A percentile compares a stretch with the other conserved stretches of the same genome.
Conservation (phyloP, 495 filamentous ascomycete species). For the Aspergillus leporis region DNA sequence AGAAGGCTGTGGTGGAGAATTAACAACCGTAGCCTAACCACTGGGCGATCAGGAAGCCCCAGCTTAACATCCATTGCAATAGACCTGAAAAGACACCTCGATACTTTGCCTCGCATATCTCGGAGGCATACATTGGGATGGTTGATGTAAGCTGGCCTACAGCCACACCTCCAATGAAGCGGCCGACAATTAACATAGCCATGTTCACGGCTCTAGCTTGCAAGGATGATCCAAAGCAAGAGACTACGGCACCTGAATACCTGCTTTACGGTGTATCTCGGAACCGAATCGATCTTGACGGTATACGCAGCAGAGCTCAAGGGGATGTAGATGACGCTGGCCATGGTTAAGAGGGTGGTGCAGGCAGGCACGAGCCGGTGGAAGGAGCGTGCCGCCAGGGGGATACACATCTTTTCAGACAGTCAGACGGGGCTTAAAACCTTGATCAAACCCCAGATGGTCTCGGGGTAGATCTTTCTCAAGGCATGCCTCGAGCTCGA, state of each 20-base stretch:
- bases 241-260: constrained; percentile 41
- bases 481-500: too few species aligned
- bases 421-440: too few species aligned
- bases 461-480: too few species aligned
- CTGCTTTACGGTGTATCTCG: too few species aligned
- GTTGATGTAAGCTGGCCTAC: constrained; percentile 48
- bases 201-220: constrained; percentile 48
- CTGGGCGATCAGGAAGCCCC: constrained; percentile 44
- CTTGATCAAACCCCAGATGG: too few species aligned
- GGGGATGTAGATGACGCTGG: too few species aligned
- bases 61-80: constrained; percentile 43
- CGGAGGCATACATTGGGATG: constrained; percentile 42
- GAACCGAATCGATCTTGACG: too few species aligned
- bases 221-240: constrained; percentile 43
- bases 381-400: too few species aligned
- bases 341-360: too few species aligned
- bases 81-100: constrained; percentile 25
- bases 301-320: too few species aligned
- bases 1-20: constrained; percentile 40
- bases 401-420: too few species aligned
- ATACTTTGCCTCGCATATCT: constrained; percentile 27
- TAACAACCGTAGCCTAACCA: constrained; percentile 53
- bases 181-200: constrained; percentile 49
- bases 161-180: constrained; percentile 47
- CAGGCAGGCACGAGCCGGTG: too few species aligned